phyloP scores from a whole-genome alignment of 192 early-diverging fungal species.

The Coemansia javaensis region DNA sequence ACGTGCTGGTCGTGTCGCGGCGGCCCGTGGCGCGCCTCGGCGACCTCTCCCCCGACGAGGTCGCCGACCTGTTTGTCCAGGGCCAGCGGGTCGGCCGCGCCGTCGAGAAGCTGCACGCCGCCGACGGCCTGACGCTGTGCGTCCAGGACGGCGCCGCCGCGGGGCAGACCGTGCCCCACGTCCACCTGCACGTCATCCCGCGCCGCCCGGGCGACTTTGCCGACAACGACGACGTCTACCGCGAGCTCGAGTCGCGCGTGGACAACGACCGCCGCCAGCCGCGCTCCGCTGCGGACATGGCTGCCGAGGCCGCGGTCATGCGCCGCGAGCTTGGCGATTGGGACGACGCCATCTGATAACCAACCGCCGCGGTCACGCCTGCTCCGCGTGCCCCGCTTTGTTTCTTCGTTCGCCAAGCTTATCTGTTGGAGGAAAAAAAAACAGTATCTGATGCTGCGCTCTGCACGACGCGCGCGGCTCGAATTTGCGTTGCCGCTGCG shows the following conservation, averaged over 20 bases:
- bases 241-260: slow-evolving; percentile 62
- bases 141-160: slow-evolving; percentile 73
- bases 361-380: not conserved
- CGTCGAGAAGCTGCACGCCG: slow-evolving; percentile 69
- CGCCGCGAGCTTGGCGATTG: slow-evolving; percentile 25
- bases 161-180: slow-evolving; percentile 82
- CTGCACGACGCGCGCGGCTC: too few species aligned
- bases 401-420: too few species aligned
- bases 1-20: slow-evolving; percentile 77
- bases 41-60: slow-evolving; percentile 77
- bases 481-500: too few species aligned
- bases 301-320: slow-evolving; percentile 26
- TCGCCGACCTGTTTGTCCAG: slow-evolving; percentile 72
- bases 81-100: slow-evolving; percentile 72
- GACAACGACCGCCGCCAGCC: slow-evolving; percentile 8
- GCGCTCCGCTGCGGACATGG: slow-evolving; percentile 78
- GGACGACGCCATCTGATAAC: not conserved
- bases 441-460: too few species aligned
- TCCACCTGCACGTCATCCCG: slow-evolving; percentile 90
- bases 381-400: not conserved
- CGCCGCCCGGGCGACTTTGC: slow-evolving; percentile 71
- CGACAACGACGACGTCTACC: slow-evolving; percentile 86
- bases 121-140: slow-evolving; percentile 70
- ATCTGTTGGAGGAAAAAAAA: too few species aligned
- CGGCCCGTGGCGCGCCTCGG: slow-evolving; percentile 66